Conservation (phyloP, 2,329 filamentous ascomycete species). For the Pseudocercospora fuligena region DNA sequence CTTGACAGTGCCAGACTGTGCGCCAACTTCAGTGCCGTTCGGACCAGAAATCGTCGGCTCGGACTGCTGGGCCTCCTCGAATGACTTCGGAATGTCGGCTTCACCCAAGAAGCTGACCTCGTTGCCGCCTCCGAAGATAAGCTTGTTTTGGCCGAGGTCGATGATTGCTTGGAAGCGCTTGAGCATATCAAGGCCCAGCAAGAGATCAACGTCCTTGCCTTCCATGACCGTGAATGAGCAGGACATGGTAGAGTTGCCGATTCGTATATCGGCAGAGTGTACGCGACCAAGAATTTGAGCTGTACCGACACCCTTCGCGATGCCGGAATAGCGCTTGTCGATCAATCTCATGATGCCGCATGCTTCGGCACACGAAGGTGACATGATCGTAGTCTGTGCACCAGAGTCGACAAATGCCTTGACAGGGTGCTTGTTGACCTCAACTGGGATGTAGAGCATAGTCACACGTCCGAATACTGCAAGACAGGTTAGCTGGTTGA, state of each 20-base stretch:
- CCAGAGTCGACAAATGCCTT: slow-evolving; percentile 98
- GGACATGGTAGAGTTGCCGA: slow-evolving; percentile 82
- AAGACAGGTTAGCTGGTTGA: slow-evolving; percentile 18
- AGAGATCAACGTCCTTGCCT: slow-evolving; percentile 91
- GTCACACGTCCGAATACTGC: slow-evolving; percentile 91
- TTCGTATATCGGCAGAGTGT: slow-evolving; percentile 92
- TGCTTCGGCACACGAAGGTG: slow-evolving; percentile 83
- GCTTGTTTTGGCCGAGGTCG: slow-evolving; percentile 80
- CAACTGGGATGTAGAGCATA: slow-evolving; percentile 94
- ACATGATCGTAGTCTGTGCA: slow-evolving; percentile 99
- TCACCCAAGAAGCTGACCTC: slow-evolving; percentile 91
- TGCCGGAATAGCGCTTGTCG: slow-evolving; percentile 87
- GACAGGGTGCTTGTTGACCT: slow-evolving; percentile 89
- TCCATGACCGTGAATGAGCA: slow-evolving; percentile 99
- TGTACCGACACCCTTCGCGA: slow-evolving; percentile 91
- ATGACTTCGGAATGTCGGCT: slow-evolving; percentile 86
- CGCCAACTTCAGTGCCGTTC: slow-evolving; percentile 86
- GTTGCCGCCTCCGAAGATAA: slow-evolving; percentile 75
- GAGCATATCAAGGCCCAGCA: slow-evolving; percentile 94
- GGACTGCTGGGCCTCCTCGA: slow-evolving; percentile 71
- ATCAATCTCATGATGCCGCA: slow-evolving; percentile 97
- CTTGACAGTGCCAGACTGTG: slow-evolving; percentile 76
- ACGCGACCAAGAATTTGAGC: slow-evolving; percentile 93
- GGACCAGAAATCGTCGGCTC: slow-evolving; percentile 87
- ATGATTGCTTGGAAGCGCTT: slow-evolving; percentile 94